A percentile compares a stretch with the other conserved stretches of the same genome.
phyloP scores from a whole-genome alignment of 2,329 filamentous ascomycete genomes.

The Botrytis hyacinthi region DNA sequence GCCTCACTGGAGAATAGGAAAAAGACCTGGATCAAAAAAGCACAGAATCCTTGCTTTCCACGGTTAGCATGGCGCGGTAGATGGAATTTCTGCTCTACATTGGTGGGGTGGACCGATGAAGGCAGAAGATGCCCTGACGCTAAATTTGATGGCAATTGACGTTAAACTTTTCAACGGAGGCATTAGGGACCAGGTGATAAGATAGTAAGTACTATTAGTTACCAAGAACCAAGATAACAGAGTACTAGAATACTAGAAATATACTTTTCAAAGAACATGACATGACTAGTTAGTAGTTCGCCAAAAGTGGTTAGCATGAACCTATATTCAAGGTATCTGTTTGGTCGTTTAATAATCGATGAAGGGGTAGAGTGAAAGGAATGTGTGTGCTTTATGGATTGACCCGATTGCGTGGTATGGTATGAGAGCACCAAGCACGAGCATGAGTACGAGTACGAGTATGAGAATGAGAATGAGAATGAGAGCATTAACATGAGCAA shows the following conservation, averaged over 20 bases:
- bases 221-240: not conserved
- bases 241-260: not conserved
- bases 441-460: not conserved
- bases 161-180: constrained; percentile 8
- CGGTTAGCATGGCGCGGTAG: not conserved
- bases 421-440: constrained; percentile 3
- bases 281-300: constrained; percentile 6
- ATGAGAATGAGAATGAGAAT: not conserved
- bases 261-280: not conserved
- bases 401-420: constrained; percentile 15
- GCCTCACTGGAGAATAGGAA: constrained; percentile 15
- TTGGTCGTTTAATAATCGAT: not conserved
- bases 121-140: constrained; percentile 11
- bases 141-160: not conserved
- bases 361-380: not conserved
- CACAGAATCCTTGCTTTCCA: constrained; percentile 13
- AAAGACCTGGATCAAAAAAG: constrained; percentile 14
- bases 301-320: not conserved
- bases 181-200: not conserved
- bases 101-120: constrained; percentile 18
- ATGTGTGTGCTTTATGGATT: not conserved
- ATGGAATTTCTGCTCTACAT: not conserved
- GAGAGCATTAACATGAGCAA: not conserved
- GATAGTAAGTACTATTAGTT: not conserved
- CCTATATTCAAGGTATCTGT: not conserved